phyloP scores from a whole-genome alignment of 495 filamentous ascomycete species.

The Acidomyces sp. region DNA sequence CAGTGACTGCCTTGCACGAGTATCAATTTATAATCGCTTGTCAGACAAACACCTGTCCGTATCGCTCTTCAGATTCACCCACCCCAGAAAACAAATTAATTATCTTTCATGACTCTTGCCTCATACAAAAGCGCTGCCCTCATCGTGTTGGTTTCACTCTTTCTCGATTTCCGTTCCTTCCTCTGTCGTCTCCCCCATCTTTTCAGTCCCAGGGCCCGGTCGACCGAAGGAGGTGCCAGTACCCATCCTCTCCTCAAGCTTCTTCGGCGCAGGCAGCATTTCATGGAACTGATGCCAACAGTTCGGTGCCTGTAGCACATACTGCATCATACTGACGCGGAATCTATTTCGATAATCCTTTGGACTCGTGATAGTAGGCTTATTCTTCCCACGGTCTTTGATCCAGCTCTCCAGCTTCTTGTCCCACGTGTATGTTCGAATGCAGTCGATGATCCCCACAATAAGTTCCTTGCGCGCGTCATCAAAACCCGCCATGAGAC shows the following conservation, averaged over 20 bases:
- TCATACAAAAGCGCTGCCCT: too few relatives aligned
- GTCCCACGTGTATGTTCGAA: slow-evolving; percentile 98
- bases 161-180: background rate
- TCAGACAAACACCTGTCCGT: too few relatives aligned
- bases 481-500: slow-evolving; percentile 94
- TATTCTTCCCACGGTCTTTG: slow-evolving; percentile 85
- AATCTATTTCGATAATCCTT: slow-evolving; percentile 97
- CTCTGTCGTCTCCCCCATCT: too few relatives aligned
- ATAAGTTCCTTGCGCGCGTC: slow-evolving; percentile 79
- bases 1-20: too few relatives aligned
- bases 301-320: slow-evolving; percentile 61
- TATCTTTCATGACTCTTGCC: too few relatives aligned
- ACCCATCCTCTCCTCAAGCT: slow-evolving; percentile 8
- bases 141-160: too few relatives aligned
- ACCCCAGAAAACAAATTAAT: too few relatives aligned
- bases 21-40: too few relatives aligned
- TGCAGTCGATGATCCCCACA: slow-evolving; percentile 96
- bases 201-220: too few relatives aligned
- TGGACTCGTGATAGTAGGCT: slow-evolving; percentile 90
- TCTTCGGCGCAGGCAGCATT: slow-evolving; percentile 15
- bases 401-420: slow-evolving; percentile 99
- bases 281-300: slow-evolving; percentile 63
- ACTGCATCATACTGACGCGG: slow-evolving; percentile 90
- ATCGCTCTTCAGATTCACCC: too few relatives aligned
- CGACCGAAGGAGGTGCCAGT: too few relatives aligned